A percentile compares a stretch with the other conserved stretches of the same genome.
phyloP scores from a whole-genome alignment of 345 rosid species.

The Cardiospermum halicacabum region DNA sequence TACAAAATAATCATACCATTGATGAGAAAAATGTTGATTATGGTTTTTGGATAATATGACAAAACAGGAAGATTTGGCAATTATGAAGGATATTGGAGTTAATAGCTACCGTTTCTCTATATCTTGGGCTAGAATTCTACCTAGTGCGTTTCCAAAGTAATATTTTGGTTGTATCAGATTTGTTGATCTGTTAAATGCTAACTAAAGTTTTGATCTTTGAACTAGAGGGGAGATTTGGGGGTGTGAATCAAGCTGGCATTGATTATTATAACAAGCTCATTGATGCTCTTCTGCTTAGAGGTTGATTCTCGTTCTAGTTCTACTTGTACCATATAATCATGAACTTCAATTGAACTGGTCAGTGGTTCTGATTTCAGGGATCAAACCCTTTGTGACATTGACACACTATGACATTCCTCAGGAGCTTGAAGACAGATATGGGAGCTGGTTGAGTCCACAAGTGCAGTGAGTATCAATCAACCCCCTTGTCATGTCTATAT shows the following conservation, averaged over 20 bases:
- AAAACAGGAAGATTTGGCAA: conserved; percentile 54
- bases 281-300: conserved; percentile 45
- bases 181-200: neutral
- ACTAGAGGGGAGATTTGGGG: conserved; percentile 69
- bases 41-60: conserved; percentile 4
- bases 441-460: conserved; percentile 68
- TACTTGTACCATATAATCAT: too few species aligned
- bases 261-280: conserved; percentile 51
- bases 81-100: conserved; percentile 55
- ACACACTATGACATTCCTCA: conserved; percentile 74
- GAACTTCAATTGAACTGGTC: neutral
- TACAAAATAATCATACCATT: conserved; percentile 10
- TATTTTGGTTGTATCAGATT: neutral
- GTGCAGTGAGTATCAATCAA: conserved; percentile 37
- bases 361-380: conserved; percentile 42
- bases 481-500: neutral
- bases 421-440: conserved; percentile 63
- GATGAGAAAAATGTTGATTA: conserved; percentile 5
- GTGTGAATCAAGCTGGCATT: conserved; percentile 54
- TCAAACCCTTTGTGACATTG: conserved; percentile 72
- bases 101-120: conserved; percentile 71
- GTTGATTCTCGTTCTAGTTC: conserved; percentile 19
- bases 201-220: conserved; percentile 1
- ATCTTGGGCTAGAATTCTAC: conserved; percentile 77
- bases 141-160: conserved; percentile 41